phyloP scores from a whole-genome alignment of 495 filamentous ascomycete species.

The Annulohypoxylon maeteangense region DNA sequence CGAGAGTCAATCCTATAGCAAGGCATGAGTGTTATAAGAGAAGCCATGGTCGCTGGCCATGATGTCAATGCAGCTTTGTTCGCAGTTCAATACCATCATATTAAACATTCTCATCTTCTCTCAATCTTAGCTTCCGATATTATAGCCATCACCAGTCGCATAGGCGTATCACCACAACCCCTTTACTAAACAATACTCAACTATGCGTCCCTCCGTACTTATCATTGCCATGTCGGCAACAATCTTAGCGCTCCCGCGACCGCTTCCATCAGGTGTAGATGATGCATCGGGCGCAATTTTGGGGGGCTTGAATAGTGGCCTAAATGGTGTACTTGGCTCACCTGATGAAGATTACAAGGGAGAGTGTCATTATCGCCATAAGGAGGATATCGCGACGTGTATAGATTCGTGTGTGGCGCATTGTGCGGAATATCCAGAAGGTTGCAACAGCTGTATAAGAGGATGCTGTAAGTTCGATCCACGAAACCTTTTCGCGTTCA shows the following conservation, averaged over 20 bases:
- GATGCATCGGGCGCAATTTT: constrained; percentile 15
- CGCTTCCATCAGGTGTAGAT: constrained; percentile 1
- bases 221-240: constrained; percentile 26
- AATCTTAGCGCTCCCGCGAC: constrained; percentile 20
- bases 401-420: constrained; percentile 17
- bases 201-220: constrained; percentile 29
- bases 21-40: constrained; percentile 15
- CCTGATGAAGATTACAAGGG: background rate
- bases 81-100: constrained; percentile 12
- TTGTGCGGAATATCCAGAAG: background rate
- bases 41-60: background rate
- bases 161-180: background rate
- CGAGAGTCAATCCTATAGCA: background rate
- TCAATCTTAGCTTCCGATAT: background rate
- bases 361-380: background rate
- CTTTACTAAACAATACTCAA: background rate
- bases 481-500: background rate
- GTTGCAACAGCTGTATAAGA: constrained; percentile 24
- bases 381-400: background rate
- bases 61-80: background rate
- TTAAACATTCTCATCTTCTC: background rate
- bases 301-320: background rate
- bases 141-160: background rate
- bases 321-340: constrained; percentile 12
- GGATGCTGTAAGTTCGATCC: constrained; percentile 32